Conservation (phyloP, 2,329 filamentous ascomycete species). For the Cryphonectria nitschkei region DNA sequence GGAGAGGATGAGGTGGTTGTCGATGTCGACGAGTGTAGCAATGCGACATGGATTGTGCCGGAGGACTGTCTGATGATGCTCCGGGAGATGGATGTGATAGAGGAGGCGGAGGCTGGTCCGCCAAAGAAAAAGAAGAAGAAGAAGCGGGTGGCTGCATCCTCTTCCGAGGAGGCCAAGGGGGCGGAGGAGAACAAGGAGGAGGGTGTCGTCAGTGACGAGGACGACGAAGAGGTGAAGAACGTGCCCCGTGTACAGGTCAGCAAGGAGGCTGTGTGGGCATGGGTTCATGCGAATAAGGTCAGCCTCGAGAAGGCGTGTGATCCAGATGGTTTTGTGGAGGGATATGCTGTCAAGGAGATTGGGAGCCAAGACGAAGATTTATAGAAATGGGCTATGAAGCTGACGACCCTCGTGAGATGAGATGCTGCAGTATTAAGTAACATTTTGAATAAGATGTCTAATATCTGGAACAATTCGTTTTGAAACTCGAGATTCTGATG, state of each 20-base stretch:
- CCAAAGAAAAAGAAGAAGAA: conserved; percentile 41
- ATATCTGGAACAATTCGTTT: too few relatives aligned
- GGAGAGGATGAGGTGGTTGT: conserved; percentile 52
- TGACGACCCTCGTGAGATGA: not conserved
- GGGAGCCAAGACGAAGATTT: conserved; percentile 40
- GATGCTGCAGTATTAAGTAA: not conserved
- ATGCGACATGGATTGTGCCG: conserved; percentile 78
- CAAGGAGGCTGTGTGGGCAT: conserved; percentile 63
- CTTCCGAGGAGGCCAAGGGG: conserved; percentile 28
- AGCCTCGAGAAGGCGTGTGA: conserved; percentile 70
- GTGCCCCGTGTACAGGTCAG: conserved; percentile 56
- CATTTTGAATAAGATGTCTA: not conserved
- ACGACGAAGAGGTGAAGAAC: conserved; percentile 36
- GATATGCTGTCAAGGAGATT: conserved; percentile 58
- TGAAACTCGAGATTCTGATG: too few relatives aligned
- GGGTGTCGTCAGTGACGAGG: conserved; percentile 33
- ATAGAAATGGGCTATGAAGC: not conserved
- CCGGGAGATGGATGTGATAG: conserved; percentile 76
- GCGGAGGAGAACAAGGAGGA: conserved; percentile 34
- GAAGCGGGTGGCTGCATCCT: not conserved
- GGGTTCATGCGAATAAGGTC: conserved; percentile 66
- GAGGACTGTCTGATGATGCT: conserved; percentile 83
- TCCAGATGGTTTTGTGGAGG: conserved; percentile 72
- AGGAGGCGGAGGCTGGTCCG: conserved; percentile 57
- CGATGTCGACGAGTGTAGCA: conserved; percentile 72